Conservation (phyloP, 208 protist genomes). For the Crithidia expoeki region DNA sequence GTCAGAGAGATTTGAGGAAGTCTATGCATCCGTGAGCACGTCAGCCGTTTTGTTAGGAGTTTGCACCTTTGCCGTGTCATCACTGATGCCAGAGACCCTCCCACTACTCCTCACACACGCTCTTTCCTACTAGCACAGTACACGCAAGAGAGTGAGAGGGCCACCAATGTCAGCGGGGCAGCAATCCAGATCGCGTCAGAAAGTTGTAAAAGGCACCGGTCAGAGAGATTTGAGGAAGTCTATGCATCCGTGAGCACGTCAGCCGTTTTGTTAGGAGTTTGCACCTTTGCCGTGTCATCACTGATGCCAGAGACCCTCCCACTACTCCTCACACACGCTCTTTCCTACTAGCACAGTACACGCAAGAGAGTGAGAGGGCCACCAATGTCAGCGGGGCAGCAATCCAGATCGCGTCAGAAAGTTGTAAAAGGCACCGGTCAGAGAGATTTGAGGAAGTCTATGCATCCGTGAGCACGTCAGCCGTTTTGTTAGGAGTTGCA, state of each 20-base stretch:
- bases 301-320: neutral
- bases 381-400: too few species aligned
- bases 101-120: neutral
- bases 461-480: slow-evolving; percentile 34
- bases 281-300: slow-evolving; percentile 13
- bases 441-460: slow-evolving; percentile 2
- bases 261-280: slow-evolving; percentile 55
- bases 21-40: neutral
- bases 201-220: neutral
- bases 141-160: too few species aligned
- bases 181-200: neutral
- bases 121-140: neutral
- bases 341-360: neutral
- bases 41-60: slow-evolving; percentile 17
- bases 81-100: neutral
- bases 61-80: neutral
- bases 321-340: neutral
- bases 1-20: slow-evolving; percentile 9
- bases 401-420: too few species aligned
- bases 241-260: slow-evolving; percentile 31
- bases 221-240: slow-evolving; percentile 5
- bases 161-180: too few species aligned
- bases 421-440: neutral
- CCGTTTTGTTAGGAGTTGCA: slow-evolving; percentile 50
- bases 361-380: neutral